Percentiles rank a stretch among this genome's conserved stretches.
Conservation (phyloP, 2,329 filamentous ascomycete species). For the Sarocladium kiliense region DNA sequence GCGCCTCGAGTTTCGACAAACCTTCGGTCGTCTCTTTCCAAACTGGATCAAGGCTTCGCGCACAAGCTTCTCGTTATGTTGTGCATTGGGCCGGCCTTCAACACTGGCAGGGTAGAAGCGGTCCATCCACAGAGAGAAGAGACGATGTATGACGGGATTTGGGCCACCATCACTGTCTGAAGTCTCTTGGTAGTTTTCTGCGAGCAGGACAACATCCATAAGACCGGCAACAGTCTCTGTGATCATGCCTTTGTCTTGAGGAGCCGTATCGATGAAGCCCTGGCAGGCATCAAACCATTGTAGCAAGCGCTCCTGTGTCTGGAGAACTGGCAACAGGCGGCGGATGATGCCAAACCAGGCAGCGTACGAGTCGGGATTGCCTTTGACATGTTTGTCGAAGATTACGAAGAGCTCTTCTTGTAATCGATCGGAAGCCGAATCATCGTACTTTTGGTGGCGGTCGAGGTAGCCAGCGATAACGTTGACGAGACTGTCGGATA, state of each 20-base stretch:
- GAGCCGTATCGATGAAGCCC: constrained; percentile 31
- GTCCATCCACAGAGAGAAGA: constrained; percentile 54
- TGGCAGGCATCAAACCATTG: constrained; percentile 64
- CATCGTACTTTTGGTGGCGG: constrained; percentile 62
- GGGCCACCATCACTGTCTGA: constrained; percentile 31
- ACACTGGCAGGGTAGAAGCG: constrained; percentile 33
- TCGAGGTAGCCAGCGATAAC: constrained; percentile 63
- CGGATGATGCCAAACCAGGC: constrained; percentile 66
- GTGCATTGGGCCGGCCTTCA: constrained; percentile 29
- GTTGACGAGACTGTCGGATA: constrained; percentile 59
- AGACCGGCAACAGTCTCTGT: constrained; percentile 61
- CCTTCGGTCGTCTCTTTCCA: constrained; percentile 64
- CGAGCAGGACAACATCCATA: constrained; percentile 58
- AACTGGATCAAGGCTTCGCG: constrained; percentile 49
- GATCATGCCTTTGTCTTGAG: constrained; percentile 59
- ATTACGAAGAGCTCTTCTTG: constrained; percentile 67
- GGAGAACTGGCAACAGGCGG: constrained; percentile 58
- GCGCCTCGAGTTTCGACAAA: constrained; percentile 13
- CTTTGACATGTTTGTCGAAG: constrained; percentile 59
- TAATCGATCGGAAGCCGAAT: constrained; percentile 62
- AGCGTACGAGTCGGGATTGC: constrained; percentile 50
- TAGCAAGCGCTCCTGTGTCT: constrained; percentile 55
- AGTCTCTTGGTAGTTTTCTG: constrained; percentile 48
- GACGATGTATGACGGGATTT: constrained; percentile 49
- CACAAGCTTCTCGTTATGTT: constrained; percentile 44